Evolutionary conservation across 306 rosid species (phyloP), one percentile per base, ranked within the genome.

Genomic region (Vachellia pachyceras): DNA sequence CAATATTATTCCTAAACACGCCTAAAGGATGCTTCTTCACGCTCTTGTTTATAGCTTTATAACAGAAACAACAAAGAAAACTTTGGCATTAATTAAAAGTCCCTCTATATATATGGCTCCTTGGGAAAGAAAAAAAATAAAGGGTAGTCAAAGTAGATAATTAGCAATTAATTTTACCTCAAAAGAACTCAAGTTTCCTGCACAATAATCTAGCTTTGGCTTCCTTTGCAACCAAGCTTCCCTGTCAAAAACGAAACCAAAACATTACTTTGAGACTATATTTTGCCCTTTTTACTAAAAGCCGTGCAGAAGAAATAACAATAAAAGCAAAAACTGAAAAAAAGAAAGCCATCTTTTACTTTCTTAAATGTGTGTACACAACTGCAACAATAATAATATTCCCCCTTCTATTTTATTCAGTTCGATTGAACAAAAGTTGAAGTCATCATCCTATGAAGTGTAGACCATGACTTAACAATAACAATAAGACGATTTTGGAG

Each of bases 211-310:
- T 40, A 40, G 86, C 86, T 90, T 91, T 88, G 91, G 84, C 78
- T 84, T 90, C 47, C 95, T 90, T 85, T 92, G 90, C 90, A 95
- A 89, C 92, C 94, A 92, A 86, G 91, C 92, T 91, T 92, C 98
- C 86, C 97, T 95, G 91, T 90, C 83, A 87, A 68, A 68, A 20
- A 20, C 15, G 7, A 79, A 87, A 86, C 77, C 82, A 86, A 85
- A 91, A 69, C 74, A 68, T 45, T 41, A 40, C 70, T 69, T 66
- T 8, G 82, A 65, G 66, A 73, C 89, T 85, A 85, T 78, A 85
- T 73, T 87, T 88, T 83, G 79, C 83, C 73, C 84, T 90, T 86
- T 90, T 74, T 79, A 73, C 86, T 87, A 86, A 86, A 15, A 49
- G 55, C 87, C 86, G 87, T 85, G 85, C 82, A 86, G 4, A 29